Evolutionary conservation across 768 basidiomycete species (phyloP).

Genomic region (Pisolithus tinctorius): DNA sequence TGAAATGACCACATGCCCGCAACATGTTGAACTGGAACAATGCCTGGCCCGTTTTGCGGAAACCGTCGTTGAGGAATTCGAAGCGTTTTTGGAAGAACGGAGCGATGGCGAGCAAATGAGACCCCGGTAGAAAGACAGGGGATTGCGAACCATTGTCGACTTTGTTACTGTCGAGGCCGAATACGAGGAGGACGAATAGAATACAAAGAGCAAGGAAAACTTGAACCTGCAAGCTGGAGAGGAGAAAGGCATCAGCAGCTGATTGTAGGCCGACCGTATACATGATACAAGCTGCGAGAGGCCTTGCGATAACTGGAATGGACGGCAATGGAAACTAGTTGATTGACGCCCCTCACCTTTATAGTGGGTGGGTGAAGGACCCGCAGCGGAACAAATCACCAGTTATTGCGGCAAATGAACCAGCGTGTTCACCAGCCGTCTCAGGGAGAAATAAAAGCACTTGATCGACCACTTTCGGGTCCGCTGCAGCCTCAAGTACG

Average conservation of each 20-base stretch:
- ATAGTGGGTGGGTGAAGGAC: slow-evolving; percentile 10
- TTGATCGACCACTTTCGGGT: slow-evolving; percentile 20
- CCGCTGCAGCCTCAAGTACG: slow-evolving; percentile 12
- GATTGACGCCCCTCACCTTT: slow-evolving; percentile 18
- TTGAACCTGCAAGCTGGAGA: slow-evolving; percentile 28
- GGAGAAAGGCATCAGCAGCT: slow-evolving; percentile 30
- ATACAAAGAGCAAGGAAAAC: slow-evolving; percentile 28
- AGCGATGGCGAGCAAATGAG: slow-evolving; percentile 48
- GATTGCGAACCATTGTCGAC: slow-evolving; percentile 36
- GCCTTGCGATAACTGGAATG: slow-evolving; percentile 18
- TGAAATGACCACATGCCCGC: slow-evolving; percentile 38
- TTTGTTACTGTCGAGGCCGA: slow-evolving; percentile 32
- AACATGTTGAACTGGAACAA: slow-evolving; percentile 67
- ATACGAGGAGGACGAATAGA: slow-evolving; percentile 34
- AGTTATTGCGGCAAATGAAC: neutral
- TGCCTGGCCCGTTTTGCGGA: slow-evolving; percentile 57
- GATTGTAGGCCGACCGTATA: slow-evolving; percentile 36
- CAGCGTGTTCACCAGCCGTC: neutral
- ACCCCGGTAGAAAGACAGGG: slow-evolving; percentile 53
- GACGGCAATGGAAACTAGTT: slow-evolving; percentile 16
- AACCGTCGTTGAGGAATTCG: slow-evolving; percentile 70
- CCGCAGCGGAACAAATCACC: neutral
- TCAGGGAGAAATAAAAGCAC: neutral
- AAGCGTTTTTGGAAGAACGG: slow-evolving; percentile 67
- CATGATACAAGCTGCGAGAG: slow-evolving; percentile 27